phyloP scores from a whole-genome alignment of 345 rosid species.

The Fremontodendron californicum region DNA sequence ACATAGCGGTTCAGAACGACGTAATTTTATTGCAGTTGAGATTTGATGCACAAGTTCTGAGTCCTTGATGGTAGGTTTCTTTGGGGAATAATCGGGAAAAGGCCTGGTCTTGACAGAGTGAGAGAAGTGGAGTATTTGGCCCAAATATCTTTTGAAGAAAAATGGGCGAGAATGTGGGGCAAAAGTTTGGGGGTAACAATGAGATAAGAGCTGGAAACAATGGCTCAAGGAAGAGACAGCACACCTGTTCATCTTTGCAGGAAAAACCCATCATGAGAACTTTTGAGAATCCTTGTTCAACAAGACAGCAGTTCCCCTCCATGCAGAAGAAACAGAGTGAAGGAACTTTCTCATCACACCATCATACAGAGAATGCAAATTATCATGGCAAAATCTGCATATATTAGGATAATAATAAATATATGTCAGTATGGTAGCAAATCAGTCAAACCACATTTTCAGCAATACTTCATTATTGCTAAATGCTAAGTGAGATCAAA shows the following conservation, averaged over 20 bases:
- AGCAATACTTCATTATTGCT: background rate
- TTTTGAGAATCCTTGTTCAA: conserved; percentile 11
- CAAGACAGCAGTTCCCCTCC: conserved; percentile 21
- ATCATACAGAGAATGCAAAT: conserved; percentile 27
- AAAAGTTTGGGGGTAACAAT: conserved; percentile 13
- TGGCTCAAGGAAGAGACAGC: conserved; percentile 30
- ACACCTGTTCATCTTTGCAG: conserved; percentile 48
- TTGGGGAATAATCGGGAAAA: conserved; percentile 83
- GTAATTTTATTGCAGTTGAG: conserved; percentile 61
- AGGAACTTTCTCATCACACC: conserved; percentile 38
- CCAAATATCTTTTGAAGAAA: conserved; percentile 21
- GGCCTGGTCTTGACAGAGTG: conserved; percentile 49
- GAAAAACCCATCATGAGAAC: conserved; percentile 40
- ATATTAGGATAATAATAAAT: background rate
- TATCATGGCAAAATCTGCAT: conserved; percentile 12
- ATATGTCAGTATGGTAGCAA: background rate
- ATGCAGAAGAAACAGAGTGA: conserved; percentile 22
- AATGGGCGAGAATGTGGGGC: conserved; percentile 13
- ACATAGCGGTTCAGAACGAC: conserved; percentile 54
- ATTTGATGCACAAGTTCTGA: conserved; percentile 72
- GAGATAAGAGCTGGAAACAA: conserved; percentile 27
- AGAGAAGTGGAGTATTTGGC: conserved; percentile 29
- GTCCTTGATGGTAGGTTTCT: conserved; percentile 66
- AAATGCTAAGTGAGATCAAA: background rate
- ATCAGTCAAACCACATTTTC: background rate